A percentile compares a stretch with the other conserved stretches of the same genome.
These are phyloP conservation scores for Ogataea pilisensis DNA, from an alignment of 805 yeast genomes.

Conservation along the genomic window DNA sequence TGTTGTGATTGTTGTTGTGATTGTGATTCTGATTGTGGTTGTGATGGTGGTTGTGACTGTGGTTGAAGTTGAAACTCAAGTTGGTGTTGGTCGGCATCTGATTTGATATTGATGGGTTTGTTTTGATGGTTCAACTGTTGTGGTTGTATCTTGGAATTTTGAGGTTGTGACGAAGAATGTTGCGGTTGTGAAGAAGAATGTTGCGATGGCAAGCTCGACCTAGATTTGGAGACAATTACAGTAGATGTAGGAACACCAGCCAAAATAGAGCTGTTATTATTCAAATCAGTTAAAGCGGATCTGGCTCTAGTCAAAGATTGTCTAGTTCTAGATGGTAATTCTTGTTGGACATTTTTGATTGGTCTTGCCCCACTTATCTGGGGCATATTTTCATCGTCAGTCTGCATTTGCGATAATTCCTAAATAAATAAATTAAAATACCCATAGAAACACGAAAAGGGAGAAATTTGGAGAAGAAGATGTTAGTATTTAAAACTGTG, in stretches of 20 bases:
- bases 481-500: conserved; percentile 2
- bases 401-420: conserved; percentile 27
- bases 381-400: conserved; percentile 29
- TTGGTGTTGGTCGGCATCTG: conserved; percentile 9
- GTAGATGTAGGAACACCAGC: conserved; percentile 3
- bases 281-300: conserved; percentile 27
- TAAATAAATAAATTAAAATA: background rate
- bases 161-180: too few species aligned
- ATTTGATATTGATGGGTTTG: conserved; percentile 11
- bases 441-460: background rate
- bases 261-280: conserved; percentile 16
- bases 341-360: conserved; percentile 6
- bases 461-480: background rate
- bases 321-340: conserved; percentile 11
- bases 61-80: too few species aligned
- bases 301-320: conserved; percentile 21
- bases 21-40: conserved; percentile 2
- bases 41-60: too few species aligned
- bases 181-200: too few species aligned
- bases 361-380: conserved; percentile 15
- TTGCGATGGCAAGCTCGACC: conserved; percentile 14
- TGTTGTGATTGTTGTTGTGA: too few species aligned
- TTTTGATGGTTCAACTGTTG: conserved; percentile 9
- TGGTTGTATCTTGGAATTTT: background rate
- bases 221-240: conserved; percentile 8